Evolutionary conservation across 2,329 filamentous ascomycete species (phyloP), one percentile per base, ranked within the genome.

Genomic region (Fusarium pseudonygamai): DNA sequence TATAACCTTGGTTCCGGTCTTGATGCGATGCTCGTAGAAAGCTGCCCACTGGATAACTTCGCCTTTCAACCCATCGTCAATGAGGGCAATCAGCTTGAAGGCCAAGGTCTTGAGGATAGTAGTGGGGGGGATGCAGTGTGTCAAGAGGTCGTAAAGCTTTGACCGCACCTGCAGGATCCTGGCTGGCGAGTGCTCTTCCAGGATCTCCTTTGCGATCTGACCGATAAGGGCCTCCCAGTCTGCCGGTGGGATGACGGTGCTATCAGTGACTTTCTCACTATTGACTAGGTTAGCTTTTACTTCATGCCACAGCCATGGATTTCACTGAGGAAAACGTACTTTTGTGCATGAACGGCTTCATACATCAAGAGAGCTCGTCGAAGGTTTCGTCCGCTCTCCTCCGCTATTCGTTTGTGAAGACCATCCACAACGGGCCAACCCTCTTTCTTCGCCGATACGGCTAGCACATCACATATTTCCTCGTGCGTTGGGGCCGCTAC

Each of bases 11-110:
- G 89, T 95, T 58, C 96, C 96, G 76, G 93, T 93, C 81, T 93
- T 93, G 83, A 98, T 93, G 69, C 96, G 90, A 82, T 99, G 96
- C 83, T 99, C 97, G 82, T 97, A 99, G 79, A 98, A 98, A 0
- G 96, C 95, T 9, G 94, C 93, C 96, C 96, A 99, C 80, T 93
- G 94, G 75, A 99, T 93, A 9, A 99, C 92, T 64, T 99, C 96
- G 5, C 93, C 90, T 82, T 98, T 98, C 57, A 99, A 85, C 30
- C 89, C 91, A 80, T 98, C 95, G 77, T 98, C 96, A 60, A 97
- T 93, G 79, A 93, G 90, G 1, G 91, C 89, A 76, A 98, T 91
- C 28, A 99, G 88, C 83, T 97, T 97, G 86, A 97, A 98, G 0
- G 96, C 97, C 68, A 99, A 87, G 0, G 94, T 97, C 85, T 97